Evolutionary conservation across 768 basidiomycete genomes (phyloP), one percentile per base, ranked within the genome.

Genomic region (Agrocybe chaxingu): DNA sequence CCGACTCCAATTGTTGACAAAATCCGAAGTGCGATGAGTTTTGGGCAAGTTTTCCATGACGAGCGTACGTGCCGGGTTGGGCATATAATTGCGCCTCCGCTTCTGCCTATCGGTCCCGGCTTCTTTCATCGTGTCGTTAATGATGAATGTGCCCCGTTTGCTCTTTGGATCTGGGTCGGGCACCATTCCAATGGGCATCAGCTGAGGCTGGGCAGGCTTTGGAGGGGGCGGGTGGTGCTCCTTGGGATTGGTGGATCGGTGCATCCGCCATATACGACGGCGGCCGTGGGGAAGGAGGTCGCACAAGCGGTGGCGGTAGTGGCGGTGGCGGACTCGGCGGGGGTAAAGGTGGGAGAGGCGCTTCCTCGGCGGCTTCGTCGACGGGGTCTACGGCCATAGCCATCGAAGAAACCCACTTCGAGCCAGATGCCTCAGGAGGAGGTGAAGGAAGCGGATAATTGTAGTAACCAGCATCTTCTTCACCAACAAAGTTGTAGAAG

Each of bases 1-100:
- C 48, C 66, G 69, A 48, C 69, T 66, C 79, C 81, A 82, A 13
- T 54, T 58, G 36, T 67, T 66, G 32, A 77, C 63, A 56, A 70
- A 81, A 18, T 70, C 68, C 3, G 55, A 57, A 4, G 66, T 71
- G 40, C 80, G 75, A 55, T 73, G 68, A 3, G 69, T 59, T 52
- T 78, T 79, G 1, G 81, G 81, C 4, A 84, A 64, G 46, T 75
- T 73, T 54, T 82, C 80, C 65, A 84, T 73, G 19, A 84, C 77
- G 29, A 84, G 63, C 1, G 81, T 79, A 10, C 77, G 70, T 2
- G 74, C 66, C 4, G 75, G 75, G 54, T 76, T 74, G 37, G 80
- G 79, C 8, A 66, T 62, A 51, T 78, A 75, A 0, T 59, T 45
- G 8, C 32, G 24, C 12, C 38, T 48, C 33, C 54, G 52, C 7